These are phyloP conservation scores for Tylopilus felleus DNA, from an alignment of 768 basidiomycete genomes.

Conservation along the genomic window DNA sequence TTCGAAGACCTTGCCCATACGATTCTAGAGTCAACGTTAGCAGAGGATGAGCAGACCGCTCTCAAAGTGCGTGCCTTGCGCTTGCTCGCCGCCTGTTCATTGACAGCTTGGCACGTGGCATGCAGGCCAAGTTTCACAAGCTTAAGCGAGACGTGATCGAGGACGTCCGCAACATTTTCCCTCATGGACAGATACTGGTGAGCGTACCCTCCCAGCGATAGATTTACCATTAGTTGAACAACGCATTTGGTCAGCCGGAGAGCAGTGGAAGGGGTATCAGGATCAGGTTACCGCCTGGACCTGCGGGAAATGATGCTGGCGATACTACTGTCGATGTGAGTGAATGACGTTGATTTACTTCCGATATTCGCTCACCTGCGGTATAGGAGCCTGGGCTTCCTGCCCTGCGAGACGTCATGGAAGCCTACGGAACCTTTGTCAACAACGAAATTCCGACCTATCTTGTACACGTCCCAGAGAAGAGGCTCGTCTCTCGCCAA, in stretches of 20 bases:
- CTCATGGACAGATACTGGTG: conserved; percentile 30
- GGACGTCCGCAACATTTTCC: conserved; percentile 25
- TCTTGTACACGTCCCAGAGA: conserved; percentile 26
- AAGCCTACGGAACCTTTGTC: conserved; percentile 16
- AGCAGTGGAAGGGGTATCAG: conserved; percentile 23
- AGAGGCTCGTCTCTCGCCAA: conserved; percentile 28
- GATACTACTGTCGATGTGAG: conserved; percentile 11
- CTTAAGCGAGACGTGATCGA: conserved; percentile 29
- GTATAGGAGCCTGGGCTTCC: conserved; percentile 15
- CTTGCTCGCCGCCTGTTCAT: not conserved
- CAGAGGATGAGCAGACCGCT: conserved; percentile 22
- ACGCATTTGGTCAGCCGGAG: conserved; percentile 15
- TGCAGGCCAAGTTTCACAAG: conserved; percentile 30
- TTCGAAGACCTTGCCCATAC: conserved; percentile 28
- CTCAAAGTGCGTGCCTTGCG: conserved; percentile 18
- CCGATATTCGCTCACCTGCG: not conserved
- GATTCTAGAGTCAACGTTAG: conserved; percentile 19
- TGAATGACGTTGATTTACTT: not conserved
- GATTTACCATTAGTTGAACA: not conserved
- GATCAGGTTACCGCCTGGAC: conserved; percentile 19
- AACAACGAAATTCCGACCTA: conserved; percentile 32
- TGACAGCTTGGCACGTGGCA: not conserved
- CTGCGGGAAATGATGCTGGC: not conserved
- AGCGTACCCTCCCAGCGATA: not conserved
- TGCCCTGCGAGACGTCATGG: conserved; percentile 25